These are phyloP conservation scores for Solanum appendiculatum DNA, from an alignment of 257 asterid species.

Conservation along the genomic window DNA sequence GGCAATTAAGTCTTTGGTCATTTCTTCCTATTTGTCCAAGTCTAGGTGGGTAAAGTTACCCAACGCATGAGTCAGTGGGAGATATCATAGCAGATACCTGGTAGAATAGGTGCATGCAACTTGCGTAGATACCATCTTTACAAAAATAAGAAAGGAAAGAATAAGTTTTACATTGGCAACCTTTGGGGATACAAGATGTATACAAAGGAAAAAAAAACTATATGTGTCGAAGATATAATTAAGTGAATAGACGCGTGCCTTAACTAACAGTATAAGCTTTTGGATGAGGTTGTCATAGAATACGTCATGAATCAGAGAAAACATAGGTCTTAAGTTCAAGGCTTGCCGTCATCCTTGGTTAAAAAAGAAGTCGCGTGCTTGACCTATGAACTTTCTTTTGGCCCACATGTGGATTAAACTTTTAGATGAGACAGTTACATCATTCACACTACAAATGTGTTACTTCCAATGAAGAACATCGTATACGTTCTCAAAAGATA, in stretches of 20 bases:
- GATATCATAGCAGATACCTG: neutral
- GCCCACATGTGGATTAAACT: neutral
- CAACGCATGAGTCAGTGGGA: neutral
- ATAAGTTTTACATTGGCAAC: neutral
- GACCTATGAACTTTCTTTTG: neutral
- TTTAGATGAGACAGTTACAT: neutral
- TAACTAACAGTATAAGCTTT: neutral
- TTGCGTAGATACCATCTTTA: neutral
- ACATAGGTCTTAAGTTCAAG: neutral
- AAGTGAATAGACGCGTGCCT: neutral
- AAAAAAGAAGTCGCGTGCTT: neutral
- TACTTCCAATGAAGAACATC: neutral
- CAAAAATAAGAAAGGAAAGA: neutral
- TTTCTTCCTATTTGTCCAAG: neutral
- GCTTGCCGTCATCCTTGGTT: neutral
- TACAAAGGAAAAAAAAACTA: neutral
- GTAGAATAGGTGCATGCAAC: neutral
- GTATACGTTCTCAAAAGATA: neutral
- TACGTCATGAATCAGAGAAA: neutral
- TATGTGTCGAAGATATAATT: neutral
- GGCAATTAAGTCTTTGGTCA: neutral
- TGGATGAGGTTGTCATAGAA: neutral
- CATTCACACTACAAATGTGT: neutral
- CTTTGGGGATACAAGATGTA: neutral
- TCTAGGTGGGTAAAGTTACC: neutral